Percentiles rank a stretch among this genome's conserved stretches.
phyloP scores from a whole-genome alignment of 441 rosid species.

The Populus trichocarpa region DNA sequence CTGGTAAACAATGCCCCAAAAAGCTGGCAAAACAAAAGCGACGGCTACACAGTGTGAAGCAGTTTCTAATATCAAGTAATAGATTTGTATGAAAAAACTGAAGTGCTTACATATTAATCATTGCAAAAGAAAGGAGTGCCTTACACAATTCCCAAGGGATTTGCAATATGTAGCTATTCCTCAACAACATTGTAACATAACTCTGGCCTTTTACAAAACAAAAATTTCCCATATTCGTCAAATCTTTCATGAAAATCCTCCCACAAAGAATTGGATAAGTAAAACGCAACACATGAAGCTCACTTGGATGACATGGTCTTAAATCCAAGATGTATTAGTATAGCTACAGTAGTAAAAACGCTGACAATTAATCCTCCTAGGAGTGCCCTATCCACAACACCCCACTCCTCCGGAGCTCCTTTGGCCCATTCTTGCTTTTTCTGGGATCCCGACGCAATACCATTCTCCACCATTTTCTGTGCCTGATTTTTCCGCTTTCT shows the following conservation, averaged over 20 bases:
- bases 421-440: conserved; percentile 30
- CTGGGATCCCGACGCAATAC: conserved; percentile 18
- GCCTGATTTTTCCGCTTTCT: conserved; percentile 35
- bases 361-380: conserved; percentile 62
- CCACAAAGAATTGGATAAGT: background rate
- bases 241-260: background rate
- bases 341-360: conserved; percentile 46
- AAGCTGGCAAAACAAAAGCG: background rate
- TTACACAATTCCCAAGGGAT: background rate
- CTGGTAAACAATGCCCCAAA: background rate
- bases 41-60: background rate
- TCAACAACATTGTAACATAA: background rate
- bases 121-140: background rate
- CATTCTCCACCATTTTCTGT: conserved; percentile 26
- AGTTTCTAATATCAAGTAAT: background rate
- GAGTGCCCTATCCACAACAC: conserved; percentile 49
- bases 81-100: background rate
- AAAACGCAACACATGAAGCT: conserved; percentile 1
- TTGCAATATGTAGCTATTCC: background rate
- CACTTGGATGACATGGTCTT: conserved; percentile 24
- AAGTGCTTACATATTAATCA: background rate
- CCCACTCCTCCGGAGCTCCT: conserved; percentile 35
- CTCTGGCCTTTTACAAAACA: background rate
- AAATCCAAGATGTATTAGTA: conserved; percentile 44
- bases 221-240: background rate